Evolutionary conservation across 2,329 filamentous ascomycete species (phyloP).

Genomic region (Juglanconis juglandina): DNA sequence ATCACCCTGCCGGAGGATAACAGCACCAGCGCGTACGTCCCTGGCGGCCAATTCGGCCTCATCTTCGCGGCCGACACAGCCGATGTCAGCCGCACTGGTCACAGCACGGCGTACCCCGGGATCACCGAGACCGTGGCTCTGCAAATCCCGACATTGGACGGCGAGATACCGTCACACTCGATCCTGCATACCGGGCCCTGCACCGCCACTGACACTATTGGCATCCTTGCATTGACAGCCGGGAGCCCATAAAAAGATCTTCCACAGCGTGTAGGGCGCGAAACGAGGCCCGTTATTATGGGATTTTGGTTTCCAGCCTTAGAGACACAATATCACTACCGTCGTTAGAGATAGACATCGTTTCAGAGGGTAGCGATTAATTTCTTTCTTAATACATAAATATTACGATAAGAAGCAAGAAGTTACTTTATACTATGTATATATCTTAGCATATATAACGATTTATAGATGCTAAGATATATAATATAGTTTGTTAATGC

Average conservation of each 20-base stretch:
- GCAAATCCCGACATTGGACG: slow-evolving; percentile 30
- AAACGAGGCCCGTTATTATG: too few species aligned
- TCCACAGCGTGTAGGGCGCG: too few species aligned
- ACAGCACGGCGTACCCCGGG: slow-evolving; percentile 39
- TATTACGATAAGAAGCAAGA: too few species aligned
- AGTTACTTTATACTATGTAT: too few species aligned
- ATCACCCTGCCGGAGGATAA: slow-evolving; percentile 36
- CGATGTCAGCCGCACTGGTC: slow-evolving; percentile 37
- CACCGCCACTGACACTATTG: neutral
- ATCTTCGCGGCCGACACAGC: slow-evolving; percentile 41
- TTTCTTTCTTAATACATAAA: too few species aligned
- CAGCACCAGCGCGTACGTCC: slow-evolving; percentile 32
- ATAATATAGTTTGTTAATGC: too few species aligned
- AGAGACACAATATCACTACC: too few species aligned
- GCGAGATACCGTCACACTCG: neutral
- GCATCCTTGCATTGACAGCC: neutral
- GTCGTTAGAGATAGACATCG: too few species aligned
- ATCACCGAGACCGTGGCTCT: slow-evolving; percentile 33
- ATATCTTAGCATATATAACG: too few species aligned
- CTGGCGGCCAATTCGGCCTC: slow-evolving; percentile 38
- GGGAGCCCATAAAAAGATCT: neutral
- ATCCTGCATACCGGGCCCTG: slow-evolving; percentile 10
- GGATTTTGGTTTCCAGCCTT: too few species aligned
- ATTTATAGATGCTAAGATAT: too few species aligned
- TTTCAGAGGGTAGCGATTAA: too few species aligned